Percentiles rank a stretch among this genome's conserved stretches.
Conservation (phyloP, 2,329 filamentous ascomycete species). For the Colletotrichum lini region DNA sequence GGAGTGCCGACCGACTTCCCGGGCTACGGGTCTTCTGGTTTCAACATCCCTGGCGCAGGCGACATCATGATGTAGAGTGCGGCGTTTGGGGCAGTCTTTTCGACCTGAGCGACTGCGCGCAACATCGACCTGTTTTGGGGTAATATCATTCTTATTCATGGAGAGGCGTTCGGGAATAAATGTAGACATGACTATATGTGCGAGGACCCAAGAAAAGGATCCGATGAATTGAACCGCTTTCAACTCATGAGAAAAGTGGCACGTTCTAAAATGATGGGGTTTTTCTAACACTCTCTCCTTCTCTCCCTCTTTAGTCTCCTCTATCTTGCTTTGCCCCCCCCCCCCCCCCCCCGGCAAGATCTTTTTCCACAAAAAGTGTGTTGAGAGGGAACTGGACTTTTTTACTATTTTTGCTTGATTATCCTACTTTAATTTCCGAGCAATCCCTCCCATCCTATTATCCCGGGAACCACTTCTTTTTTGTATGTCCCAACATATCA, state of each 20-base stretch:
- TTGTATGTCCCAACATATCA: not conserved
- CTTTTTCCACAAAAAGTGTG: not conserved
- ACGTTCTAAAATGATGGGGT: too few species aligned
- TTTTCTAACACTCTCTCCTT: too few species aligned
- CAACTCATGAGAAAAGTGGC: not conserved
- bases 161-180: constrained; percentile 18
- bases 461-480: not conserved
- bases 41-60: constrained; percentile 44
- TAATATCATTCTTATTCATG: constrained; percentile 21
- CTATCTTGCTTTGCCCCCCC: too few species aligned
- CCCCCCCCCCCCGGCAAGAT: not conserved
- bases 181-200: constrained; percentile 38
- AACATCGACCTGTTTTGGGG: not conserved
- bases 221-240: constrained; percentile 4
- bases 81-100: not conserved
- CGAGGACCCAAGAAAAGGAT: constrained; percentile 9
- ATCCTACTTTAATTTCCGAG: constrained; percentile 1
- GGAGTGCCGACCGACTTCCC: constrained; percentile 14
- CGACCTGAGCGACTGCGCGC: not conserved
- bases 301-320: too few species aligned
- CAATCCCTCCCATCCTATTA: not conserved
- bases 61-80: constrained; percentile 46
- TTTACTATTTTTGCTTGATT: not conserved
- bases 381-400: not conserved
- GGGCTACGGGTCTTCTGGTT: constrained; percentile 41